These are phyloP conservation scores for Fusarium humuli DNA, from an alignment of 2,329 filamentous ascomycete genomes.

Conservation along the genomic window DNA sequence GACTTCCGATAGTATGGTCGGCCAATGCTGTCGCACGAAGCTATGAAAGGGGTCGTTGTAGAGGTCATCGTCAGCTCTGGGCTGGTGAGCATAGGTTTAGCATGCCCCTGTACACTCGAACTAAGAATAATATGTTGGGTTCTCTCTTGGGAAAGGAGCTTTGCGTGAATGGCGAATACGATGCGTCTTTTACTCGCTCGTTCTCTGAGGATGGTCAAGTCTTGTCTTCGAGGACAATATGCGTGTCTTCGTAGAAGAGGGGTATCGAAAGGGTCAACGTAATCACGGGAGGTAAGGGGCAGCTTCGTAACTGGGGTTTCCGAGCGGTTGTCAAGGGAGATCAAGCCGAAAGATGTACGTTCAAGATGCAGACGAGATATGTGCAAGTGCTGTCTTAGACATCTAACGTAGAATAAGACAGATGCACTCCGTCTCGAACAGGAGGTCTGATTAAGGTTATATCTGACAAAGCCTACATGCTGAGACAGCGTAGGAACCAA, in stretches of 20 bases:
- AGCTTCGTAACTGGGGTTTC: not conserved
- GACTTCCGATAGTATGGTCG: not conserved
- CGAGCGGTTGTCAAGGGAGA: not conserved
- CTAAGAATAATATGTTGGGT: accelerated
- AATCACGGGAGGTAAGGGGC: not conserved
- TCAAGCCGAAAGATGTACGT: accelerated
- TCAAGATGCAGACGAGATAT: too few species aligned
- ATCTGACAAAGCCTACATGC: conserved; percentile 3
- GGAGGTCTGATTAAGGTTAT: conserved; percentile 29
- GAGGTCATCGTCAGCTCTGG: not conserved
- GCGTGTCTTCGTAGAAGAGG: not conserved
- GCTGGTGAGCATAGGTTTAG: accelerated
- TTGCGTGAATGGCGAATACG: not conserved
- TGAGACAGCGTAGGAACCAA: not conserved
- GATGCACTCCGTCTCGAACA: not conserved
- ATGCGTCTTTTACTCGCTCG: not conserved
- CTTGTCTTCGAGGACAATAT: not conserved
- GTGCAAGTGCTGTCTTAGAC: too few species aligned
- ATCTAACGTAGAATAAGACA: not conserved
- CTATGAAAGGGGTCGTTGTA: not conserved
- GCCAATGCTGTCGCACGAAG: not conserved
- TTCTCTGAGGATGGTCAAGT: not conserved
- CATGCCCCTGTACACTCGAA: not conserved
- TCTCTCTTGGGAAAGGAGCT: not conserved
- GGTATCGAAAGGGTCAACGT: not conserved